These are phyloP conservation scores for Phytophthora meadii DNA, from an alignment of 352 stramenopile genomes.

Conservation along the genomic window DNA sequence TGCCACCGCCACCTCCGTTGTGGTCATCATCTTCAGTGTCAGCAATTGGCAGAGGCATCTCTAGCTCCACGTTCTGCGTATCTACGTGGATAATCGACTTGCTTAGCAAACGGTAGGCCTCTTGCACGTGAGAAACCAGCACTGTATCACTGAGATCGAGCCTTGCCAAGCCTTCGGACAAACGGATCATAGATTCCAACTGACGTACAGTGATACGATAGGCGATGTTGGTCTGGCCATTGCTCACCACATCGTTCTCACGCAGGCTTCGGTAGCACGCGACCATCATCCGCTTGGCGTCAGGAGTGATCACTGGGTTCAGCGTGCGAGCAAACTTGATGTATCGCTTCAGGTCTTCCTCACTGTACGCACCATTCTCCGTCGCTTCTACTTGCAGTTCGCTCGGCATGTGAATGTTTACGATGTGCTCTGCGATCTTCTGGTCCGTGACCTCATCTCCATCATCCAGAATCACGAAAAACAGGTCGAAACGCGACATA, in stretches of 20 bases:
- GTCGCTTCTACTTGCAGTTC: constrained; percentile 50
- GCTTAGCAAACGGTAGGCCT: constrained; percentile 97
- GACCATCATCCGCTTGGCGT: constrained; percentile 93
- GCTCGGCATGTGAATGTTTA: constrained; percentile 93
- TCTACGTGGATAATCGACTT: constrained; percentile 99
- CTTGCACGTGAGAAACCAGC: constrained; percentile 92
- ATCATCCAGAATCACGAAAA: constrained; percentile 99
- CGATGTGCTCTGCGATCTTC: constrained; percentile 97
- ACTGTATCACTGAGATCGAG: constrained; percentile 96
- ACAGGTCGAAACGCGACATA: constrained; percentile 99
- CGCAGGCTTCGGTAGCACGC: constrained; percentile 97
- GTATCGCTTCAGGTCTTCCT: constrained; percentile 95
- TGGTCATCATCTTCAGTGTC: no score
- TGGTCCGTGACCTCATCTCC: constrained; percentile 95
- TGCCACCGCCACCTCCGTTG: constrained; percentile 58
- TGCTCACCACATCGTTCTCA: constrained; percentile 95
- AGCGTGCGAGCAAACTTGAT: constrained; percentile 90
- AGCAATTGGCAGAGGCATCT: constrained; percentile 58
- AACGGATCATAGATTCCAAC: constrained; percentile 98
- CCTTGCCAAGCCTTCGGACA: constrained; percentile 96
- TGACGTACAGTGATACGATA: constrained; percentile 99
- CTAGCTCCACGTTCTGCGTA: constrained; percentile 95
- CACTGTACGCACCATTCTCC: constrained; percentile 53
- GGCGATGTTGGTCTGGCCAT: constrained; percentile 94
- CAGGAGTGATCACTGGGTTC: constrained; percentile 61